Conservation (phyloP, 1,284 basidiomycete genomes). For the Trichosporon inkin region DNA sequence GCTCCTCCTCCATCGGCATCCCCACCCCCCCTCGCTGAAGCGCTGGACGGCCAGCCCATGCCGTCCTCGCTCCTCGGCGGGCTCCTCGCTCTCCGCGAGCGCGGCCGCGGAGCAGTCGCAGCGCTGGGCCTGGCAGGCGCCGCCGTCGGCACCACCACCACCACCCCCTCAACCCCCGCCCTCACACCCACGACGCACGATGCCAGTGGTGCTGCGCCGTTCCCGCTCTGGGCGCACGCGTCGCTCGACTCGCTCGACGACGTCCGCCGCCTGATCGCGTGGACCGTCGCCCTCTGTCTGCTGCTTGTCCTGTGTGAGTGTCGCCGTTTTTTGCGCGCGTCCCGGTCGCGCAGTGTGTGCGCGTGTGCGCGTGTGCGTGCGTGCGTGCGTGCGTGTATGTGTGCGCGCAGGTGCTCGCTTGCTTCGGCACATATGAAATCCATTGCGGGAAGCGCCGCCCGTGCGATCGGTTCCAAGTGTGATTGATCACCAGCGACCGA, state of each 20-base stretch:
- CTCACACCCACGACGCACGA: no score
- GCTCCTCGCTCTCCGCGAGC: conserved; percentile 22
- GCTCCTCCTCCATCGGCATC: background rate
- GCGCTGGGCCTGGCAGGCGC: conserved; percentile 16
- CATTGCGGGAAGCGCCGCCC: background rate
- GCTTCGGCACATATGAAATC: background rate
- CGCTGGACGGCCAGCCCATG: conserved; percentile 16
- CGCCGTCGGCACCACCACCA: conserved; percentile 9
- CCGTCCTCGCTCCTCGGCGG: conserved; percentile 24
- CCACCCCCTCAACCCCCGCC: no score
- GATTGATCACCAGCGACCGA: conserved; percentile 2
- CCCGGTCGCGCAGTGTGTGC: background rate
- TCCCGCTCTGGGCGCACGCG: conserved; percentile 5
- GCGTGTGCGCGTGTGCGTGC: background rate
- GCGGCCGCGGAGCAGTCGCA: conserved; percentile 21
- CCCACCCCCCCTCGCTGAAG: background rate
- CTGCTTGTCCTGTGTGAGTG: conserved; percentile 39
- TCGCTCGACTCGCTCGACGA: conserved; percentile 21
- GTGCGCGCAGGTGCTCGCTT: background rate
- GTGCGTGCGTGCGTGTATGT: background rate
- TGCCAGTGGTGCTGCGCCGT: no score
- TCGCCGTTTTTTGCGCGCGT: background rate
- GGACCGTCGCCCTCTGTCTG: conserved; percentile 32
- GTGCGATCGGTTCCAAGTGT: background rate
- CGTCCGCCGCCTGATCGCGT: conserved; percentile 35